Evolutionary conservation across 75 land plant genomes (phyloP).

Genomic region (Larix kaempferi): DNA sequence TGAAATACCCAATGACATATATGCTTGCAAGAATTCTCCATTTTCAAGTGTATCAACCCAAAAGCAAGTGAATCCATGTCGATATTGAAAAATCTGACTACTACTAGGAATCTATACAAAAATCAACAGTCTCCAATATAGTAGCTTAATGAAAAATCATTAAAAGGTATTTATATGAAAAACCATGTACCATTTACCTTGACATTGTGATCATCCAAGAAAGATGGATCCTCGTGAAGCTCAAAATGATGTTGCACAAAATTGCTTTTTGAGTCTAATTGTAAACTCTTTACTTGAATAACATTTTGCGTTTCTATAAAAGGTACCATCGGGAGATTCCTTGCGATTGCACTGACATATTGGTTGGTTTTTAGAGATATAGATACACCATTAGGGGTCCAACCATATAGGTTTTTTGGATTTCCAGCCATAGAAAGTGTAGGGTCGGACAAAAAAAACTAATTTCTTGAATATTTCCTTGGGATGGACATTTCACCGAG

Average conservation of each 20-base stretch:
- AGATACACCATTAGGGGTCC: neutral
- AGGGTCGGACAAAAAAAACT: neutral
- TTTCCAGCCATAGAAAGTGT: neutral
- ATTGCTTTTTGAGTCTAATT: conserved; percentile 3
- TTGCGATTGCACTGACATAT: neutral
- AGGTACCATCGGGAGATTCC: neutral
- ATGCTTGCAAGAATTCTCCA: neutral
- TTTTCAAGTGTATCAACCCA: neutral
- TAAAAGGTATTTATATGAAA: neutral
- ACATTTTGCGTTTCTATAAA: neutral
- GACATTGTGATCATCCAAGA: conserved; percentile 89
- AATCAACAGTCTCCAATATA: neutral
- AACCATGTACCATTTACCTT: conserved; percentile 25
- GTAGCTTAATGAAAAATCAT: neutral
- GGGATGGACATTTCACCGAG: neutral
- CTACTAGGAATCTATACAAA: neutral
- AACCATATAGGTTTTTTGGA: neutral
- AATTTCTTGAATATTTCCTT: neutral
- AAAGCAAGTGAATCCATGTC: neutral
- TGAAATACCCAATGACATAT: neutral
- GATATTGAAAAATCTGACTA: neutral
- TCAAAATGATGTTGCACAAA: conserved; percentile 39
- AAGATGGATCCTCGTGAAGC: conserved; percentile 74
- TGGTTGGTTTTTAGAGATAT: conserved; percentile 4
- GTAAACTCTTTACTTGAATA: neutral